A percentile compares a stretch with the other conserved stretches of the same genome.
These are phyloP conservation scores for Aspergillus pseudoterreus DNA, from an alignment of 2,329 filamentous ascomycete genomes.

Conservation along the genomic window DNA sequence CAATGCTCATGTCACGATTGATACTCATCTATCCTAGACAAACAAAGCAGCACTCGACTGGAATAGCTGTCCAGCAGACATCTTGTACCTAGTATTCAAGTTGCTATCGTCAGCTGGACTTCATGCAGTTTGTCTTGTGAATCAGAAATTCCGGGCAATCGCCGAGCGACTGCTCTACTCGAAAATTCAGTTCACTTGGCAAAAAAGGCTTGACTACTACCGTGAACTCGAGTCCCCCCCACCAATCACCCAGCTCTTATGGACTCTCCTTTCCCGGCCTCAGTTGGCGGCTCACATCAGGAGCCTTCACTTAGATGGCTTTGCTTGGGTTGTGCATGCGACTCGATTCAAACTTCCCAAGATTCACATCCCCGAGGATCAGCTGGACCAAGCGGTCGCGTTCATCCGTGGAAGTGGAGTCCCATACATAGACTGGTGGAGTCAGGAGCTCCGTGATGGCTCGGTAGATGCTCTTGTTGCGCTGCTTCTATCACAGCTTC, in stretches of 20 bases:
- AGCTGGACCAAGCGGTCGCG: constrained; percentile 4
- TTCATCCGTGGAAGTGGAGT: constrained; percentile 8
- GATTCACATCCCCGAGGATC: constrained; percentile 1
- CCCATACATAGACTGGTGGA: constrained; percentile 12
- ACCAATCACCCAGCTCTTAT: too few species aligned
- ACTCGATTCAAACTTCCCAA: not conserved
- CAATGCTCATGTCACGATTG: not conserved
- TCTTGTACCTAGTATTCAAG: constrained; percentile 14
- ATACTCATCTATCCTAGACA: not conserved
- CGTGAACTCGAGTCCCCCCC: too few species aligned
- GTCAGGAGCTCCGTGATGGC: constrained; percentile 11
- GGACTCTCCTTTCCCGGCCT: too few species aligned
- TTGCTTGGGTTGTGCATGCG: too few species aligned
- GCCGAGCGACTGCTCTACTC: constrained; percentile 19
- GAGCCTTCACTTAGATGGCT: too few species aligned
- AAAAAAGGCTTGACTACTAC: not conserved
- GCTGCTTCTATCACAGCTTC: constrained; percentile 16
- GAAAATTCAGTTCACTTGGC: constrained; percentile 15
- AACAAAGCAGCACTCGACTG: not conserved
- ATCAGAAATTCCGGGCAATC: constrained; percentile 7
- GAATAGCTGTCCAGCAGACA: constrained; percentile 10
- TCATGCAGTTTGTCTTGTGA: constrained; percentile 11
- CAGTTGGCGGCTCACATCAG: too few species aligned
- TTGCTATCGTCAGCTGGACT: constrained; percentile 13
- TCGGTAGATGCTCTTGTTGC: constrained; percentile 15